Conservation (phyloP, 2,329 filamentous ascomycete genomes). For the Fusarium chlamydosporum region DNA sequence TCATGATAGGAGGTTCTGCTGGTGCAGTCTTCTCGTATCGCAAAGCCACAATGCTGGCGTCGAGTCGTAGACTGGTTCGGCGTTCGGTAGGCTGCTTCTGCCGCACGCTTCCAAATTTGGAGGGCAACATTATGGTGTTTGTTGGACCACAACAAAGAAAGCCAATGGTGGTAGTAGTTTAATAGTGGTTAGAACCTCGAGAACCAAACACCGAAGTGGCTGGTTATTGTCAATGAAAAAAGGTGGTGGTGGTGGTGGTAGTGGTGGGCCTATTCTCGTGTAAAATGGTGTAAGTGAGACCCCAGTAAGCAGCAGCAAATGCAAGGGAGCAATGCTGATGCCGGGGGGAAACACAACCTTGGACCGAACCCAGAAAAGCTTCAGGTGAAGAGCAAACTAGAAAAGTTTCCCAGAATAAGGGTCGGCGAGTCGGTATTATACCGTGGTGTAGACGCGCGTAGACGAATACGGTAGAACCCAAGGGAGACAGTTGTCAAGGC, state of each 20-base stretch:
- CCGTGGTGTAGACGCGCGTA: slow-evolving; percentile 10
- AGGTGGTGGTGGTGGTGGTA: slow-evolving; percentile 28
- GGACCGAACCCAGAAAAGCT: slow-evolving; percentile 27
- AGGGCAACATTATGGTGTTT: slow-evolving; percentile 55
- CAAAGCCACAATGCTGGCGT: slow-evolving; percentile 66
- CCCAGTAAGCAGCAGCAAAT: slow-evolving; percentile 29
- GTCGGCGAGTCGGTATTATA: slow-evolving; percentile 24
- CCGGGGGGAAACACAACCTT: slow-evolving; percentile 27
- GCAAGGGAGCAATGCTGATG: slow-evolving; percentile 42
- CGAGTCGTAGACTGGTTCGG: slow-evolving; percentile 60
- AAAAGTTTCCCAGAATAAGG: slow-evolving; percentile 13
- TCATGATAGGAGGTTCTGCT: slow-evolving; percentile 69
- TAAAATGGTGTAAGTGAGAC: slow-evolving; percentile 38
- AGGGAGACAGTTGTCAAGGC: slow-evolving; percentile 29
- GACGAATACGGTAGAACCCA: slow-evolving; percentile 24
- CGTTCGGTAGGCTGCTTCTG: slow-evolving; percentile 57
- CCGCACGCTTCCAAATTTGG: slow-evolving; percentile 61
- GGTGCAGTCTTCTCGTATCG: slow-evolving; percentile 73
- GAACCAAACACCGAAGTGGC: slow-evolving; percentile 24
- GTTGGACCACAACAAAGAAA: slow-evolving; percentile 28
- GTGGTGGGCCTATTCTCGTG: slow-evolving; percentile 19
- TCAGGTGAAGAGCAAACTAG: slow-evolving; percentile 18
- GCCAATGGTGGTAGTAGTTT: slow-evolving; percentile 22
- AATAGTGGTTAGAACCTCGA: slow-evolving; percentile 11
- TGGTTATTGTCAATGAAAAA: slow-evolving; percentile 27